These are phyloP conservation scores for Cladosporium cucumerinum DNA, from an alignment of 2,329 filamentous ascomycete genomes.

Conservation along the genomic window DNA sequence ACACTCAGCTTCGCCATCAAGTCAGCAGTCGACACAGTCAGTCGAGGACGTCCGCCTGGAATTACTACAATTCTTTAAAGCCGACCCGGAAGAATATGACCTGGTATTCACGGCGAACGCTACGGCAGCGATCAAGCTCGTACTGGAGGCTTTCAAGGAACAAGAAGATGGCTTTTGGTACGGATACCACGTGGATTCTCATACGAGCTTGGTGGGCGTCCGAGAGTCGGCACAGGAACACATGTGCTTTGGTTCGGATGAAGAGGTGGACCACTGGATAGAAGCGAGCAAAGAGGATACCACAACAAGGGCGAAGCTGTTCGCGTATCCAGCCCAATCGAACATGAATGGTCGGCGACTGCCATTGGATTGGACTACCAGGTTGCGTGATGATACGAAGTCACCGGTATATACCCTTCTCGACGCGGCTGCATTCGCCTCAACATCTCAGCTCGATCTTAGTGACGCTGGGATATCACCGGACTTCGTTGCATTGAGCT, in stretches of 20 bases:
- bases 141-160: slow-evolving; percentile 72
- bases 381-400: not conserved
- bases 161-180: slow-evolving; percentile 70
- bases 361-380: slow-evolving; percentile 63
- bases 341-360: slow-evolving; percentile 83
- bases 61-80: slow-evolving; percentile 73
- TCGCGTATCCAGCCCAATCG: slow-evolving; percentile 87
- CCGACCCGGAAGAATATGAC: slow-evolving; percentile 77
- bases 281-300: slow-evolving; percentile 20
- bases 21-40: slow-evolving; percentile 64
- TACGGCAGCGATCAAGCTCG: slow-evolving; percentile 84
- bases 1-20: slow-evolving; percentile 80
- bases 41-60: slow-evolving; percentile 72
- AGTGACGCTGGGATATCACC: slow-evolving; percentile 59
- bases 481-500: slow-evolving; percentile 82
- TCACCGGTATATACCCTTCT: slow-evolving; percentile 61
- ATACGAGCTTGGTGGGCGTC: slow-evolving; percentile 82
- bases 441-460: slow-evolving; percentile 74
- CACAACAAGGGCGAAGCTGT: slow-evolving; percentile 47
- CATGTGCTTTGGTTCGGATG: slow-evolving; percentile 63
- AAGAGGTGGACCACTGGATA: slow-evolving; percentile 65
- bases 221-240: slow-evolving; percentile 61
- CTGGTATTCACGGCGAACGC: slow-evolving; percentile 90
- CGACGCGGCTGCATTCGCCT: slow-evolving; percentile 77
- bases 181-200: slow-evolving; percentile 76